Percentiles rank a stretch among this genome's conserved stretches.
Evolutionary conservation across 2,329 filamentous ascomycete genomes (phyloP).

Genomic region (Arthroderma uncinatum): DNA sequence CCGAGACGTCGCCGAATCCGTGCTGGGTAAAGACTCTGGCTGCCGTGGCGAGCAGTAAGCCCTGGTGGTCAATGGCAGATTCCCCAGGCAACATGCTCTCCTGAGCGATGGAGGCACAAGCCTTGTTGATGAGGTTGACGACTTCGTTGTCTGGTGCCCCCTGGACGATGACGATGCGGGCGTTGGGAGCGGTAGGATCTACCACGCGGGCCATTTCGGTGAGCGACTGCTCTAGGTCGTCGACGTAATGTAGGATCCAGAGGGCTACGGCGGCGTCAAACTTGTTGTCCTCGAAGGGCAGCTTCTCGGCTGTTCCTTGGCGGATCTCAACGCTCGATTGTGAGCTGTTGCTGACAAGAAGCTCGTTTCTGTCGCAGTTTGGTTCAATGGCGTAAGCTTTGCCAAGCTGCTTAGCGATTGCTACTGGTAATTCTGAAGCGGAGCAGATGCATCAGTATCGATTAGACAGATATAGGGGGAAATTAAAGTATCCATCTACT

Average conservation of each 20-base stretch:
- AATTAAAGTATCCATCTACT: neutral
- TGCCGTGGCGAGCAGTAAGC: neutral
- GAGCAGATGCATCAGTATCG: neutral
- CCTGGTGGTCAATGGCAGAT: constrained; percentile 1
- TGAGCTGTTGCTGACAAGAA: neutral
- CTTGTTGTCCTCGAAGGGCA: constrained; percentile 7
- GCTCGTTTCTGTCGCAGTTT: neutral
- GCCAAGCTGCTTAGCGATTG: neutral
- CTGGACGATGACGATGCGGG: constrained; percentile 9
- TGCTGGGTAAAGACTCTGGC: neutral
- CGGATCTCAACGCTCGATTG: neutral
- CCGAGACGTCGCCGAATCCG: constrained; percentile 2
- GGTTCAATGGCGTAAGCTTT: neutral
- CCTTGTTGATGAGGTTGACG: neutral
- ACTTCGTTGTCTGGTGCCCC: constrained; percentile 9
- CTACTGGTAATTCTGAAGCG: neutral
- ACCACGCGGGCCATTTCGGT: constrained; percentile 6
- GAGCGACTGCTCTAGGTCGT: constrained; percentile 5
- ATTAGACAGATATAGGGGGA: neutral
- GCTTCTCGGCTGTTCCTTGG: neutral
- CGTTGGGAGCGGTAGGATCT: neutral
- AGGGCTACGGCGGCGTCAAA: constrained; percentile 9
- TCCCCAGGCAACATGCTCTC: neutral
- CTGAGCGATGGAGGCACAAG: constrained; percentile 7
- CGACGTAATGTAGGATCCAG: constrained; percentile 4